Base-by-base conservation (phyloP, 768 basidiomycete species). In the Mycena olivaceomarginata region DNA sequence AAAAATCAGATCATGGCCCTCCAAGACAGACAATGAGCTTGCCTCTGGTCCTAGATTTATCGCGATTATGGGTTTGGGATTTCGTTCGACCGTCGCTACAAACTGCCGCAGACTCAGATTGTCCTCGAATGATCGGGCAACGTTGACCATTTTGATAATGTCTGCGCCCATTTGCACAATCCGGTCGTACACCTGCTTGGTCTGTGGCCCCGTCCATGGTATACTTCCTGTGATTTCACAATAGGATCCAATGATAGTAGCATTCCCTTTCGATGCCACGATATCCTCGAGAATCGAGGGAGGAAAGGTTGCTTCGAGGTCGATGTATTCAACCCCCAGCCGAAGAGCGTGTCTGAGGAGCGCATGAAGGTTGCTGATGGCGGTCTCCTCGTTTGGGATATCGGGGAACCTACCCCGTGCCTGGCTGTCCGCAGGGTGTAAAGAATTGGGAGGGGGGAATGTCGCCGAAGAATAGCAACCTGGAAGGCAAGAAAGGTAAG, bases 361-460 rank as follows among this genome's bases (percentile, higher is more conserved):
- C 64, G 93, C 87, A 66, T 88, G 83, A 82, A 94, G 89, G n/a
- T 94, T 87, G 46, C 90, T 88, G 66, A 92, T 89, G 39, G 92
- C 92, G 60, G 90, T 88, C 43, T 87, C 87, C 65, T 91, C 87
- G 7, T 91, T 88, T 59, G 88, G 64, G 22, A 78, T 86, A 81
- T 94, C 90, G 0, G 95, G 94, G 86, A 93, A 94, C 71, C 91
- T 89, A 6, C 95, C 95, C 94, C 94, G 82, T 96, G 94, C 9
- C 90, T 87, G 15, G 87, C 85, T 1, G 94, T 95, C n/a, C 95
- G 89, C 45, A 95, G 91, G 6, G 94, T 95, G 85, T 92, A 96
- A 72, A 96, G 90, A 80, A 96, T 90, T 3, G 95, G 95, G 3
- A 96, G 87, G 3, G 87, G 80, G 0, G 94, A 93, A 41, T 86